phyloP scores from a whole-genome alignment of 2,329 filamentous ascomycete genomes.

The Claviceps pusilla region DNA sequence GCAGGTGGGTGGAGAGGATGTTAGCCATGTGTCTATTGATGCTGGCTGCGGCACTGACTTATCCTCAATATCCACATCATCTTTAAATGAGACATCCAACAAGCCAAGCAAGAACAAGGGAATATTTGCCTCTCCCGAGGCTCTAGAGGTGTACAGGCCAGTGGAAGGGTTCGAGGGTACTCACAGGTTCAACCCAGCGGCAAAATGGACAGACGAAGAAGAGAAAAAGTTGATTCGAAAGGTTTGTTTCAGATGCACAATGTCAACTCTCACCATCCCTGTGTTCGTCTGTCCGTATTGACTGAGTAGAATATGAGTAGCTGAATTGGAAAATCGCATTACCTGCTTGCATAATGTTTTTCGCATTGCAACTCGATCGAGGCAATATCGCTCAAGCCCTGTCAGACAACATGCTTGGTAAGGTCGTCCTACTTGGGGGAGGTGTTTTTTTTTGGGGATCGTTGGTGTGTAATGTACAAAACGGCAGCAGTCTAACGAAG shows the following conservation, averaged over 20 bases:
- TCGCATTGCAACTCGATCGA: constrained; percentile 30
- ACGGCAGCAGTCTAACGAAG: neutral
- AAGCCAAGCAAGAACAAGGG: neutral
- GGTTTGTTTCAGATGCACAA: constrained; percentile 16
- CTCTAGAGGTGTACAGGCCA: constrained; percentile 26
- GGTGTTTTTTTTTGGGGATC: neutral
- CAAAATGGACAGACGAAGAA: constrained; percentile 40
- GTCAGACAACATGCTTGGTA: constrained; percentile 22
- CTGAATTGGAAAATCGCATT: constrained; percentile 18
- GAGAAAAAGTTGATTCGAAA: constrained; percentile 39
- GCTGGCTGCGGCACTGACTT: neutral
- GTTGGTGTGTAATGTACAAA: neutral
- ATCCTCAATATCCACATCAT: neutral
- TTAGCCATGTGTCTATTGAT: constrained; percentile 5
- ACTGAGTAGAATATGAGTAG: constrained; percentile 6
- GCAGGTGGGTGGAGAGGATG: constrained; percentile 3
- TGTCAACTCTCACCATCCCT: neutral
- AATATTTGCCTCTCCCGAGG: constrained; percentile 2
- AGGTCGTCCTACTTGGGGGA: neutral
- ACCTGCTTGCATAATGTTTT: constrained; percentile 35
- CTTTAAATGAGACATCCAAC: neutral
- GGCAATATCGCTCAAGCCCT: constrained; percentile 21
- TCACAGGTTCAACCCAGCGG: constrained; percentile 43
- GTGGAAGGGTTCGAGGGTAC: constrained; percentile 41
- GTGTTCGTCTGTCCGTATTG: neutral